These are phyloP conservation scores for Boehmeria nivea DNA, from an alignment of 306 rosid genomes.

Conservation along the genomic window DNA sequence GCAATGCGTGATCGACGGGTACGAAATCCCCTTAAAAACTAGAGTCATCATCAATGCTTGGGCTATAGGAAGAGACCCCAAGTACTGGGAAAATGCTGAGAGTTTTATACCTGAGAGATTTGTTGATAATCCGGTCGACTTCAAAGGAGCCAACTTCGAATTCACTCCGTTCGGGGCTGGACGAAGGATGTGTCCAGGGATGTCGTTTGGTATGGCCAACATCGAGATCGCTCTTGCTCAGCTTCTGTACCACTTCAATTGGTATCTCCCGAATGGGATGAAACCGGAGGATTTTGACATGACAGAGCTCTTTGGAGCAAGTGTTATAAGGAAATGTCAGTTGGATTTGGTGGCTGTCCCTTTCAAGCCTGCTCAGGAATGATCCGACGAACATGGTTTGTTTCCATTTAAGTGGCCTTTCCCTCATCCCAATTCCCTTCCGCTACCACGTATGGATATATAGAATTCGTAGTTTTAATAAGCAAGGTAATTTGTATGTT, in stretches of 20 bases:
- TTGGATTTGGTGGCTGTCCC: background rate
- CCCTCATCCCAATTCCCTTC: too few species aligned
- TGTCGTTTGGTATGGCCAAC: background rate
- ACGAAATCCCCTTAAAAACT: background rate
- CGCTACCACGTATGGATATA: too few species aligned
- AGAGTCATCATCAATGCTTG: background rate
- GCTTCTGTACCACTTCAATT: background rate
- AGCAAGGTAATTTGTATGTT: too few species aligned
- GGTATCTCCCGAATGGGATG: background rate
- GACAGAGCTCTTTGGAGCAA: background rate
- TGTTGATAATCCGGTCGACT: background rate
- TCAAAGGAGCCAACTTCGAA: background rate
- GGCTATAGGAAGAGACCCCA: background rate
- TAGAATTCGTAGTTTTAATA: too few species aligned
- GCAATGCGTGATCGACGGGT: background rate
- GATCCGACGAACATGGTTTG: background rate
- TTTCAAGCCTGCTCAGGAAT: background rate
- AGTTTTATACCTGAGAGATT: slow-evolving; percentile 4
- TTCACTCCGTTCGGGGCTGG: background rate
- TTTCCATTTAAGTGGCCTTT: too few species aligned
- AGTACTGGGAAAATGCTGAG: background rate
- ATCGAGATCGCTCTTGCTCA: background rate
- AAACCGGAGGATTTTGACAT: background rate
- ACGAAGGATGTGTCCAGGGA: background rate
- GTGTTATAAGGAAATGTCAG: background rate